Evolutionary conservation across 2,329 filamentous ascomycete species (phyloP).

Genomic region (Thermoascus crustaceus): DNA sequence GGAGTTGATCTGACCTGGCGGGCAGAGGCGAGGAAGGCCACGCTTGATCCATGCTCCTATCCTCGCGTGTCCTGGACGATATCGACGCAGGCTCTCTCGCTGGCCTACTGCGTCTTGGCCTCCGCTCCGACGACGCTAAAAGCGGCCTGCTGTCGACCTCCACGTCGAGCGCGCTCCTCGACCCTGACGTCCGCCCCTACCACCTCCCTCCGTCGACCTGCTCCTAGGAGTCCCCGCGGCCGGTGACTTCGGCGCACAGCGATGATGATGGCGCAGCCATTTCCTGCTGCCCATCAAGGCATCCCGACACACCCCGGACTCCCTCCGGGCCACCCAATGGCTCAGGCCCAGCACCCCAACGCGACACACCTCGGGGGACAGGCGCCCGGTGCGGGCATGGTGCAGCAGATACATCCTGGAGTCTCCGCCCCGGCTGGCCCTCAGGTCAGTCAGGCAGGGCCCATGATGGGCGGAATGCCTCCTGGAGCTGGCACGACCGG

Average conservation of each 20-base stretch:
- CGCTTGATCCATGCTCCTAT: slow-evolving; percentile 27
- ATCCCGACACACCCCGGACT: slow-evolving; percentile 52
- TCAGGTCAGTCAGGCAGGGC: slow-evolving; percentile 53
- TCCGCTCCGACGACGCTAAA: slow-evolving; percentile 27
- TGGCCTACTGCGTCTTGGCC: slow-evolving; percentile 29
- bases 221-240: slow-evolving; percentile 21
- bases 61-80: slow-evolving; percentile 20
- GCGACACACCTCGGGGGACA: slow-evolving; percentile 44
- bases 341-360: slow-evolving; percentile 48
- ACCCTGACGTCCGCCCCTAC: slow-evolving; percentile 4
- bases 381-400: slow-evolving; percentile 42
- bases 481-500: slow-evolving; percentile 47
- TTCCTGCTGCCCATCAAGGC: slow-evolving; percentile 51
- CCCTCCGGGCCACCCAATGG: slow-evolving; percentile 55
- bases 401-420: slow-evolving; percentile 53
- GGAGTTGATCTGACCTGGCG: slow-evolving; percentile 17
- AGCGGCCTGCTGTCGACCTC: slow-evolving; percentile 17
- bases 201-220: slow-evolving; percentile 6
- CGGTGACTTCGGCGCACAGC: slow-evolving; percentile 32
- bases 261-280: slow-evolving; percentile 50
- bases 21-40: slow-evolving; percentile 17
- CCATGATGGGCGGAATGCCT: slow-evolving; percentile 57
- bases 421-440: slow-evolving; percentile 52
- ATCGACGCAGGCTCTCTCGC: slow-evolving; percentile 23
- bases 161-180: slow-evolving; percentile 5